Conservation (phyloP, 2,329 filamentous ascomycete genomes). For the Arthrobotrys sinensis region DNA sequence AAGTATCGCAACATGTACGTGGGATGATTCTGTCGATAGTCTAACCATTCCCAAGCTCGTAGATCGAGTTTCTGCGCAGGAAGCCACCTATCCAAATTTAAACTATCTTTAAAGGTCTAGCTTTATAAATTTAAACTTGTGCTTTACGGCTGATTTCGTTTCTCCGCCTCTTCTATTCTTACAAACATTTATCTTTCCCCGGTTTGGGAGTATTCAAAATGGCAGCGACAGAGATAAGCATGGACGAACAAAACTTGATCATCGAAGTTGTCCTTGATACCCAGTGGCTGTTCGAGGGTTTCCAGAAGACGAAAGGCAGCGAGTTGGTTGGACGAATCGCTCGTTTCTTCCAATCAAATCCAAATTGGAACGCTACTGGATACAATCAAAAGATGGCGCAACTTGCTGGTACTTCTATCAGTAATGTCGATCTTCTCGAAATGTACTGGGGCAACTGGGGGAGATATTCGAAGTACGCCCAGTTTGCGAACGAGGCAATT, state of each 20-base stretch:
- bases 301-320: conserved; percentile 42
- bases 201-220: conserved; percentile 8
- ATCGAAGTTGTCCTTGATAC: conserved; percentile 41
- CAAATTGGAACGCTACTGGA: conserved; percentile 39
- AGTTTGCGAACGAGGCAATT: conserved; percentile 39
- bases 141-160: background rate
- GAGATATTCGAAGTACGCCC: conserved; percentile 9
- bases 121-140: background rate
- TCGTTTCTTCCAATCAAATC: conserved; percentile 40
- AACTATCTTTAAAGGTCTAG: conserved; percentile 32
- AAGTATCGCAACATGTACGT: conserved; percentile 14
- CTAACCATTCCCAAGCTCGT: conserved; percentile 32
- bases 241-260: conserved; percentile 26
- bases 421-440: conserved; percentile 37
- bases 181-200: background rate
- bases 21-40: conserved; percentile 15
- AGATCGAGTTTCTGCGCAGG: conserved; percentile 35
- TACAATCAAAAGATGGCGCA: conserved; percentile 44
- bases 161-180: background rate
- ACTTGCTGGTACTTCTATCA: conserved; percentile 36
- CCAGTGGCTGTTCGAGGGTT: conserved; percentile 45
- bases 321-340: conserved; percentile 33
- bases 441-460: conserved; percentile 35
- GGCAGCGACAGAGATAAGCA: conserved; percentile 27
- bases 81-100: conserved; percentile 20